phyloP scores from a whole-genome alignment of 2,329 filamentous ascomycete genomes.

The Cladosporium sp. region DNA sequence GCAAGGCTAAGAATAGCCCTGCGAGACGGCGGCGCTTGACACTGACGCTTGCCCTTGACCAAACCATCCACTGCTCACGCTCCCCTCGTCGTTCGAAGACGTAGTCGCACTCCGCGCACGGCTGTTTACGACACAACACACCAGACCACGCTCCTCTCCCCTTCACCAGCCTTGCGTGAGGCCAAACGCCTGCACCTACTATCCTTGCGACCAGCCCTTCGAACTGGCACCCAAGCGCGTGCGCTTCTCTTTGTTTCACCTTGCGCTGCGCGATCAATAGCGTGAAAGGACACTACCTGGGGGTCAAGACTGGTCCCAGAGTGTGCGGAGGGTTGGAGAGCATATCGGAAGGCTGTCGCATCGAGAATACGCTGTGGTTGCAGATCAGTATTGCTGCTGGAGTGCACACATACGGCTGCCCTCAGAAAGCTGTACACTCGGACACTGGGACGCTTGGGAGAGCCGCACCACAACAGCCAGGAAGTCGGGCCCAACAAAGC shows the following conservation, averaged over 20 bases:
- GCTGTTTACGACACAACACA: background rate
- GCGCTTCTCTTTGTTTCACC: slow-evolving; percentile 13
- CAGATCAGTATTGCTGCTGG: background rate
- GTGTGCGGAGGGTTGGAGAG: background rate
- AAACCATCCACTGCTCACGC: background rate
- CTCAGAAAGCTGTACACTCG: background rate
- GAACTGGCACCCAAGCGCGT: slow-evolving; percentile 1
- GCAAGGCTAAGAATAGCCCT: background rate
- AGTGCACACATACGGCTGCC: background rate
- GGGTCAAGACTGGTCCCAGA: background rate
- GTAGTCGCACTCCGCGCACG: background rate
- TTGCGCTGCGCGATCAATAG: slow-evolving; percentile 11
- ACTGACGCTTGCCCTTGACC: slow-evolving; percentile 7
- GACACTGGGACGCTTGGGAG: background rate
- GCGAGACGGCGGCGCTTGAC: slow-evolving; percentile 8
- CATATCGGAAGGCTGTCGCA: background rate
- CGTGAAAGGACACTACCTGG: background rate
- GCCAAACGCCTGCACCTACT: background rate
- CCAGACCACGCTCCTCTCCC: slow-evolving; percentile 1
- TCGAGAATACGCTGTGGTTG: background rate
- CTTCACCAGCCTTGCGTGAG: background rate
- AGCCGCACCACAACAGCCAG: background rate
- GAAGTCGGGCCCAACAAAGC: too few species aligned
- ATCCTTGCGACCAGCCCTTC: background rate
- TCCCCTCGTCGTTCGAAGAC: slow-evolving; percentile 2